A percentile compares a stretch with the other conserved stretches of the same genome.
Conservation (phyloP, 192 early-diverging fungal genomes). For the Lunasporangiospora selenospora region DNA sequence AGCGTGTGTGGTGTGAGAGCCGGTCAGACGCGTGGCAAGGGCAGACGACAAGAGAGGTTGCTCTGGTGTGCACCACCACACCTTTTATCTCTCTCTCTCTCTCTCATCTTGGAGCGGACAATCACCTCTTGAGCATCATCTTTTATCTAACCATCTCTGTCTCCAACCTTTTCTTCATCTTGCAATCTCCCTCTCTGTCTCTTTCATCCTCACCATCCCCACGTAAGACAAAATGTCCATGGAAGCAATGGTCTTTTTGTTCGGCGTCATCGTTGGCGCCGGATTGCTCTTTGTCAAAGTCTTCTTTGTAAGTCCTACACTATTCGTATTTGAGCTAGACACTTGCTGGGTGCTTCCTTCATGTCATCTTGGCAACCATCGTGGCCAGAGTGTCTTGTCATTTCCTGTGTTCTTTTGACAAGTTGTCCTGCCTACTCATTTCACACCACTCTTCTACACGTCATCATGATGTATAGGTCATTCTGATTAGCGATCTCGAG, state of each 20-base stretch:
- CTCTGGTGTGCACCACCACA: too few species aligned
- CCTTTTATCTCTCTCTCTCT: too few species aligned
- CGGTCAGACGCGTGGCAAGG: too few species aligned
- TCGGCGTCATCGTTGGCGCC: slow-evolving; percentile 92
- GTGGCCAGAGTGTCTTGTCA: too few species aligned
- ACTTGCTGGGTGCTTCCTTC: not conserved
- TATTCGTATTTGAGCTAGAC: too few species aligned
- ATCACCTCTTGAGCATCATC: too few species aligned
- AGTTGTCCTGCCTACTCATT: too few species aligned
- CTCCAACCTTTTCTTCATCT: not conserved
- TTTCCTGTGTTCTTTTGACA: too few species aligned
- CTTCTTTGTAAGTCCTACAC: slow-evolving; percentile 84
- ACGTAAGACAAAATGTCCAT: slow-evolving; percentile 54
- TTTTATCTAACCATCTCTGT: not conserved
- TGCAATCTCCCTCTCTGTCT: not conserved
- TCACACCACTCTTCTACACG: too few species aligned
- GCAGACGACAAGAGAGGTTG: too few species aligned
- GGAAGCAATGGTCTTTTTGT: slow-evolving; percentile 84
- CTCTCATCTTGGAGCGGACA: too few species aligned
- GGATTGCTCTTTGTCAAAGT: slow-evolving; percentile 93
- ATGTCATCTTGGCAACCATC: slow-evolving; percentile 9
- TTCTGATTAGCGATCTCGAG: slow-evolving; percentile 48
- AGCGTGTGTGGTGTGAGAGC: too few species aligned
- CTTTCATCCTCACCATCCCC: not conserved
- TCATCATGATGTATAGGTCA: slow-evolving; percentile 32